Evolutionary conservation across 495 filamentous ascomycete species (phyloP), one percentile per base, ranked within the genome.

Genomic region (Penicillium flavigenum): DNA sequence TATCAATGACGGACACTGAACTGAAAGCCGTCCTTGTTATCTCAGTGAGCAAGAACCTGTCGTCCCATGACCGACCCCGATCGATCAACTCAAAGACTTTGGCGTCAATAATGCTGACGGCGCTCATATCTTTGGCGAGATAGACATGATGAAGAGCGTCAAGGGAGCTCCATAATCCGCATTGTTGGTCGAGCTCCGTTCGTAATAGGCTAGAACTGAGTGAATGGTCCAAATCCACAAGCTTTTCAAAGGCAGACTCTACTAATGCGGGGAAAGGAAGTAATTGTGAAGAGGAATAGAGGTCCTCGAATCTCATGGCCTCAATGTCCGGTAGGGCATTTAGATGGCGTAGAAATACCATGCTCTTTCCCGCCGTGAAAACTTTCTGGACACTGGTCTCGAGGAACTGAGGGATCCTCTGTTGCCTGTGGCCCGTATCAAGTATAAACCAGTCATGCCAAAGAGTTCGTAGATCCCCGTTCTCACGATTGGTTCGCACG

Each of bases 341-440:
- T 49, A 90, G 79, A 32, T 85, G 81, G 32, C 85, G 87, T 19
- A 96, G 71, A 48, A 98, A 88, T 2, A 94, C 84, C 58, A 91
- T 86, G 63, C 86, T 94, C 67, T 97, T 96, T 0, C 94, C 93
- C 5, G 89, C 86, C 0, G 84, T 90, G 56, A 96, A 91, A 24
- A 96, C 88, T 57, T 83, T 88, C 12, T 76, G 68, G 2, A 83
- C 83, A 1, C 85, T 81, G 2, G 84, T 77, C 39, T 85, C 83
- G 7, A 97, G 77, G 56, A 96, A 96, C 5, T 71, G 79, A 0
- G 92, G 93, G 10, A 87, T 83, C 62, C 86, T 83, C 2, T 89
- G 69, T 0, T 65, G 64, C 27, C 83, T 82, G 24, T 63, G 54
- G 24, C 83, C 70, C 7, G 76, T 69, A 17, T 83, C 82, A 3